A percentile compares a stretch with the other conserved stretches of the same genome.
Evolutionary conservation across 805 yeast genomes (phyloP).

Genomic region (Pichia thaimueangensis): DNA sequence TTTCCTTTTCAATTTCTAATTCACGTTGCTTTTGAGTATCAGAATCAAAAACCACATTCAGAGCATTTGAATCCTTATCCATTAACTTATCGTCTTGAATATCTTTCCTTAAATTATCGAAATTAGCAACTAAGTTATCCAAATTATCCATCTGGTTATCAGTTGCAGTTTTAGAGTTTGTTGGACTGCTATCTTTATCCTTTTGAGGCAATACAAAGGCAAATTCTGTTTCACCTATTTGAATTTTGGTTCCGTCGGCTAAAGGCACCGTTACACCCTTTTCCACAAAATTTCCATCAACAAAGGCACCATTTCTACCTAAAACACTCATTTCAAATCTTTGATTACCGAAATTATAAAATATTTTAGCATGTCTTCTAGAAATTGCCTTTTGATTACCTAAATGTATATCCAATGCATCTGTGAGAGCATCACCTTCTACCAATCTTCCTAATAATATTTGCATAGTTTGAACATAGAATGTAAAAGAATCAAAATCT

Average conservation of each 20-base stretch:
- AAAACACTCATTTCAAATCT: slow-evolving; percentile 85
- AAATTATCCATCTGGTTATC: slow-evolving; percentile 5
- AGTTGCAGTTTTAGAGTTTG: not conserved
- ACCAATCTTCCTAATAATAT: slow-evolving; percentile 88
- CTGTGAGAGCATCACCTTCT: slow-evolving; percentile 47
- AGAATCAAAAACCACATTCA: slow-evolving; percentile 4
- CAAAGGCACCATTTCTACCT: slow-evolving; percentile 96
- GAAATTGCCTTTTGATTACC: slow-evolving; percentile 92
- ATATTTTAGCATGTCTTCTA: slow-evolving; percentile 89
- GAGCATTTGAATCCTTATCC: slow-evolving; percentile 1
- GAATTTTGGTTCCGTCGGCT: slow-evolving; percentile 74
- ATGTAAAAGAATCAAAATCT: slow-evolving; percentile 89
- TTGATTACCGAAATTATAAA: slow-evolving; percentile 94
- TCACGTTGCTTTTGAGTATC: slow-evolving; percentile 8
- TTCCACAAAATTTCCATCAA: slow-evolving; percentile 83
- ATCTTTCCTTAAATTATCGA: slow-evolving; percentile 9
- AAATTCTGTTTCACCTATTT: slow-evolving; percentile 89
- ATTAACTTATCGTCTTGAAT: slow-evolving; percentile 5
- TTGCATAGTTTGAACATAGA: slow-evolving; percentile 93
- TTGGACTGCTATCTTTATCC: slow-evolving; percentile 4
- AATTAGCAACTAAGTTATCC: slow-evolving; percentile 11
- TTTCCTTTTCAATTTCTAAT: slow-evolving; percentile 14
- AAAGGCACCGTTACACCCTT: slow-evolving; percentile 88
- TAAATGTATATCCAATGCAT: slow-evolving; percentile 84
- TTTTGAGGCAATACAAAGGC: slow-evolving; percentile 68